phyloP scores from a whole-genome alignment of 2,329 filamentous ascomycete genomes.

The Periconia sp. region DNA sequence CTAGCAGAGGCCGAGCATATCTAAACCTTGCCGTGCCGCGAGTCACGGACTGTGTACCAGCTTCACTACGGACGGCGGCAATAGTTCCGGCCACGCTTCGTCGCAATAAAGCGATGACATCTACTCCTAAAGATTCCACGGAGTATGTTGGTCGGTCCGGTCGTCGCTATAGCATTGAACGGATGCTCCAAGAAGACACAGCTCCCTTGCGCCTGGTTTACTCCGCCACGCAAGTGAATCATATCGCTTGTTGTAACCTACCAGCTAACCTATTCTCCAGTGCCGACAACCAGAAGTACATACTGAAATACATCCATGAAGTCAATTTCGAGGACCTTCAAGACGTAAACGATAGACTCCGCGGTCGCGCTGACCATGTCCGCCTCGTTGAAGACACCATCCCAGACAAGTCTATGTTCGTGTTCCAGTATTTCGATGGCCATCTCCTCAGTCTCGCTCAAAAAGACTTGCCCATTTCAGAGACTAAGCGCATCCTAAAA shows the following conservation, averaged over 20 bases:
- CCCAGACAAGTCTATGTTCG: conserved; percentile 10
- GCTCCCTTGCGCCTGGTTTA: conserved; percentile 12
- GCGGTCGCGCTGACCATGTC: conserved; percentile 3
- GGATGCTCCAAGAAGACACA: conserved; percentile 17
- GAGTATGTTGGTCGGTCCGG: conserved; percentile 16
- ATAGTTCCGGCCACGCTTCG: conserved; percentile 5
- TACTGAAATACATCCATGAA: conserved; percentile 16
- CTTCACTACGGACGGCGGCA: conserved; percentile 2
- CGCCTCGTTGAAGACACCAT: conserved; percentile 9
- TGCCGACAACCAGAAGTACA: conserved; percentile 14
- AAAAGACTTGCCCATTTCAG: conserved; percentile 6
- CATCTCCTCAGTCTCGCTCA: conserved; percentile 11
- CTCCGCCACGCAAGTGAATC: conserved; percentile 13
- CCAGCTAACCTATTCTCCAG: conserved; percentile 13
- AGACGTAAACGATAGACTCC: conserved; percentile 9
- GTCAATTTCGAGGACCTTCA: conserved; percentile 14
- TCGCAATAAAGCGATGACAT: conserved; percentile 15
- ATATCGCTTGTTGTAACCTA: conserved; percentile 3
- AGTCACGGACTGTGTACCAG: conserved; percentile 1
- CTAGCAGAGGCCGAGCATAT: conserved; percentile 2
- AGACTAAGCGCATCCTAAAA: conserved; percentile 11
- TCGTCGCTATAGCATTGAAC: conserved; percentile 17
- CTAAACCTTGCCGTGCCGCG: conserved; percentile 1
- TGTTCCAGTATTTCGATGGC: conserved; percentile 9
- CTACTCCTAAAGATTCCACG: conserved; percentile 5